Base-by-base conservation (phyloP, 2,329 filamentous ascomycete species). In the Xylaria sp. region DNA sequence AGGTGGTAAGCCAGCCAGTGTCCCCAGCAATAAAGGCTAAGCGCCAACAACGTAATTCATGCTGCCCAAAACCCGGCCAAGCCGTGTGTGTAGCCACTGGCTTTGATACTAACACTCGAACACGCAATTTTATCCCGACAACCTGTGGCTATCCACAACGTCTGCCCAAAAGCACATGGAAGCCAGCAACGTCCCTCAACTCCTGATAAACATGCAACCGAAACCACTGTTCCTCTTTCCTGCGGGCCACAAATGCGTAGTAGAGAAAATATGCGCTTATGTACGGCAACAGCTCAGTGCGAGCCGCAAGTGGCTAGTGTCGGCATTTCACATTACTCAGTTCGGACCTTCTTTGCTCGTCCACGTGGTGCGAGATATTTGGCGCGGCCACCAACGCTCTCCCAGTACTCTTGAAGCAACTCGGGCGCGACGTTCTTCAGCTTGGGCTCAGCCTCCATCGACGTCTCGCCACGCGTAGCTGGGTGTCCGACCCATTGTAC, bases 401-500 rank as follows among this genome's bases (percentile, higher is more conserved):
- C 64, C 73, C 73, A 75, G 56, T 75, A 75, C 38, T 71, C 59
- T 0, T 68, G 25, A n/a, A 74, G 43, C 9, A 64, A 37, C 15
- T 63, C 61, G 3, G 67, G 69, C 25, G 73, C 71, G 19, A 67
- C 60, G 25, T 66, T 69, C 59, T 65, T 70, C 10, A 75, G 44
- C 61, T 74, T 74, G 6, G 57, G 11, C 60, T 75, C 73, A n/a
- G 67, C 43, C 53, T 75, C 73, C 62, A 66, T 61, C 1, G 72
- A 63, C 1, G 73, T 75, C 58, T 74, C 70, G 17, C 60, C 66
- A 15, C 56, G 68, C n/a, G 60, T 68, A 5, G 65, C 49, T 8
- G 72, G 66, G 54, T 75, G 72, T 2, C 73, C 73, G 1, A 75
- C 71, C 73, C 73, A 75, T 51, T 75, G 73, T 2, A 75, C 69